These are phyloP conservation scores for Funneliformis geosporum DNA, from an alignment of 192 early-diverging fungal species.

Conservation along the genomic window DNA sequence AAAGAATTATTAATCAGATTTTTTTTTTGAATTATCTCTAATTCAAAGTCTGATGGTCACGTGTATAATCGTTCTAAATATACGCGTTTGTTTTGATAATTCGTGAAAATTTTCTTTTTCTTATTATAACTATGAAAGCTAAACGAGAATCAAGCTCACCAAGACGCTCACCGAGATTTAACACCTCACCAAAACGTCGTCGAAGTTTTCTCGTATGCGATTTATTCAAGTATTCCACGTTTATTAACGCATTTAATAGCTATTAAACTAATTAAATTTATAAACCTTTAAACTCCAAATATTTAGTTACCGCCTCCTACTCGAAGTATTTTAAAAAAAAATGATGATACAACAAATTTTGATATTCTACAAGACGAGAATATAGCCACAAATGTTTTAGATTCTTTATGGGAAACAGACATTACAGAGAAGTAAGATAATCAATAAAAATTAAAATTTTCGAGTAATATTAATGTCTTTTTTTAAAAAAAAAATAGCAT, in stretches of 20 bases:
- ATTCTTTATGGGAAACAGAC: background rate
- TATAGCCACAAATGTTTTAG: background rate
- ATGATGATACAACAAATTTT: constrained; percentile 16
- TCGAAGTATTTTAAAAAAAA: constrained; percentile 15
- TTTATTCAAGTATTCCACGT: background rate
- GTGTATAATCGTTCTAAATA: too few relatives aligned
- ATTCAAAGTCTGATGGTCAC: too few relatives aligned
- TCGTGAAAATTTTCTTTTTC: background rate
- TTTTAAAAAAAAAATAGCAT: background rate
- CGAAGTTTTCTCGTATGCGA: background rate
- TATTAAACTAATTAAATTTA: background rate
- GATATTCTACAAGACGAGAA: constrained; percentile 16
- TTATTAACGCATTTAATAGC: background rate
- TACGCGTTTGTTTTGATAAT: background rate
- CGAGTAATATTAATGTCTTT: background rate
- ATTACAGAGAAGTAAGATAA: background rate
- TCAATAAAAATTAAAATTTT: background rate
- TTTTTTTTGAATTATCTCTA: too few relatives aligned
- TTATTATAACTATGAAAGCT: background rate
- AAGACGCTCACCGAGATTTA: background rate
- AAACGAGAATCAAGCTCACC: background rate
- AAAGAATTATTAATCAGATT: too few relatives aligned
- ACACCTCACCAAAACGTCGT: background rate
- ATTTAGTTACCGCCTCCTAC: background rate
- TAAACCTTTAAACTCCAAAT: background rate